Percentiles rank a stretch among this genome's conserved stretches.
Evolutionary conservation across 306 rosid genomes (phyloP).

Genomic region (Casuarina equisetifolia): DNA sequence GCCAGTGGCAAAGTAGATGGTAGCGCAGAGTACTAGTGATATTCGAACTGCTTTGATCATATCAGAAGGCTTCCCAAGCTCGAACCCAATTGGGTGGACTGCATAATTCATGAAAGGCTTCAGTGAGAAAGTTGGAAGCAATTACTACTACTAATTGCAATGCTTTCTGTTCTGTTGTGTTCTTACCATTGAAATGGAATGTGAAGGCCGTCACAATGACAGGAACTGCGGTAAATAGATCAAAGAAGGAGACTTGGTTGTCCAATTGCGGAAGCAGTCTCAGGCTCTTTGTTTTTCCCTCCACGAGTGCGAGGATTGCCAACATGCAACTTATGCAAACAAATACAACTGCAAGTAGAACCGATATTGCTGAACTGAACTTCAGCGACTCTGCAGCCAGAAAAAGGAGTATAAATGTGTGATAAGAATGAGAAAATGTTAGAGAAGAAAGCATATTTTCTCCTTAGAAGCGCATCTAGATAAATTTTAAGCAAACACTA

Average conservation of each 20-base stretch:
- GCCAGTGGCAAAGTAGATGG: slow-evolving; percentile 64
- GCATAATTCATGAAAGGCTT: slow-evolving; percentile 18
- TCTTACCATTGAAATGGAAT: slow-evolving; percentile 81
- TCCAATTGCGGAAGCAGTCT: slow-evolving; percentile 67
- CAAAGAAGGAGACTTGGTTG: slow-evolving; percentile 69
- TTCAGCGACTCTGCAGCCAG: slow-evolving; percentile 61
- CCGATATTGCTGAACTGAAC: slow-evolving; percentile 75
- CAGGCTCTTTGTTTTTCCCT: slow-evolving; percentile 70
- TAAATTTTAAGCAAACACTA: too few species aligned
- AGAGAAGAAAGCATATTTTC: too few species aligned
- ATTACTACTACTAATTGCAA: not conserved
- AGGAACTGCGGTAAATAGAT: slow-evolving; percentile 90
- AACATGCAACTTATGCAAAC: slow-evolving; percentile 75
- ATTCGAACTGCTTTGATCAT: slow-evolving; percentile 72
- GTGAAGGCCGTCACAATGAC: slow-evolving; percentile 92
- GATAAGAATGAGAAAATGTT: not conserved
- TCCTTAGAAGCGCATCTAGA: too few species aligned
- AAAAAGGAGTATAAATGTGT: not conserved
- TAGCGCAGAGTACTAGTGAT: slow-evolving; percentile 66
- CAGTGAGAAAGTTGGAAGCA: not conserved
- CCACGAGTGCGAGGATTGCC: slow-evolving; percentile 63
- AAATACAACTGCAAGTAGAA: slow-evolving; percentile 77
- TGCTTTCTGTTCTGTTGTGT: not conserved
- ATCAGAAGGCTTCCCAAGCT: slow-evolving; percentile 65
- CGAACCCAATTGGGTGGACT: slow-evolving; percentile 94